A percentile compares a stretch with the other conserved stretches of the same genome.
phyloP scores from a whole-genome alignment of 306 rosid species.

The Comarum palustre region DNA sequence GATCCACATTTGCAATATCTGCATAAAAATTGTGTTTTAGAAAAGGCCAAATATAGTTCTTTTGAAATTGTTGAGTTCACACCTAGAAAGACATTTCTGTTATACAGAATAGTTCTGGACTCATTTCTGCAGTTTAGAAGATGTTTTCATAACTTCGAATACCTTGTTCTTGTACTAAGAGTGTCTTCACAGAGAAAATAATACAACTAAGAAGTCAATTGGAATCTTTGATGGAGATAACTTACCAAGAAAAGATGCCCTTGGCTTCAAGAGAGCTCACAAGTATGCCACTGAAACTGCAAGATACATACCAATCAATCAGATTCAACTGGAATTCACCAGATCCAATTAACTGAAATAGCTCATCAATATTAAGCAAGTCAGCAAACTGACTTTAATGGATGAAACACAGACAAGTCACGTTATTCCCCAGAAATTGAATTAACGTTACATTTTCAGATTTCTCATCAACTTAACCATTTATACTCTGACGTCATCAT shows the following conservation, averaged over 20 bases:
- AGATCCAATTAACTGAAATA: background rate
- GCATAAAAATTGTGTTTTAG: background rate
- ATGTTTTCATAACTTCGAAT: background rate
- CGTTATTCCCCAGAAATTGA: constrained; percentile 5
- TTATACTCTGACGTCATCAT: background rate
- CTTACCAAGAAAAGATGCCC: constrained; percentile 84
- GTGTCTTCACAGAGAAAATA: background rate
- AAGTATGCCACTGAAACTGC: constrained; percentile 87
- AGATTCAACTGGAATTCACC: constrained; percentile 27
- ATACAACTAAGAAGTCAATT: constrained; percentile 13
- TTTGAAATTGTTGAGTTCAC: constrained; percentile 1
- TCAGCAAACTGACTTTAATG: background rate
- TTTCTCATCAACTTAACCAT: background rate
- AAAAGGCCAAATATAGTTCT: background rate
- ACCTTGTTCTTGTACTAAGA: background rate
- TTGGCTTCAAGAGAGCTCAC: constrained; percentile 71
- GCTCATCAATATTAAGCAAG: background rate
- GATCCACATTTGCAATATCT: background rate
- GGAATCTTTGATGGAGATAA: constrained; percentile 18
- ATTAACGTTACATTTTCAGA: background rate
- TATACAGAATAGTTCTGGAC: background rate
- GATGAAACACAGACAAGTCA: background rate
- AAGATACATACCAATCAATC: constrained; percentile 24
- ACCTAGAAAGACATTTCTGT: background rate
- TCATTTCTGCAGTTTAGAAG: background rate